Conservation (phyloP, 306 rosid species). For the Mucuna pruriens region DNA sequence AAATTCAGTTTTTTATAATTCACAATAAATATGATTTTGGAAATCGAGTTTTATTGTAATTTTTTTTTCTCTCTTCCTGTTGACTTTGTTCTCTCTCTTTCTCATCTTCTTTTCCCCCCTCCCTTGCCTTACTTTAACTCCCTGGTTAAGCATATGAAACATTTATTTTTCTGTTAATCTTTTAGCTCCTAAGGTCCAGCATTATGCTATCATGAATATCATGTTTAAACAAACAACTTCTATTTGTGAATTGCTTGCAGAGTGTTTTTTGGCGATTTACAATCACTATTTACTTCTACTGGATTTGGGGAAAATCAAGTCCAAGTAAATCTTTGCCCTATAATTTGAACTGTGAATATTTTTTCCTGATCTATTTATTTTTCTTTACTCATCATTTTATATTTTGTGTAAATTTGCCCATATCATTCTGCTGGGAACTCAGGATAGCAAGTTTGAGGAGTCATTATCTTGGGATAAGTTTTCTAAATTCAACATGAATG, state of each 20-base stretch:
- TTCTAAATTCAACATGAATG: constrained; percentile 60
- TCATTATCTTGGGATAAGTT: constrained; percentile 66
- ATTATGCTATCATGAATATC: not conserved
- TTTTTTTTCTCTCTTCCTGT: not conserved
- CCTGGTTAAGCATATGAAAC: constrained; percentile 24
- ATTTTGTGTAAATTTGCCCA: constrained; percentile 31
- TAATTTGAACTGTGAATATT: constrained; percentile 30
- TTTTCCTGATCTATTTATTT: constrained; percentile 29
- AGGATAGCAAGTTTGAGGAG: constrained; percentile 62
- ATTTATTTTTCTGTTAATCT: constrained; percentile 21
- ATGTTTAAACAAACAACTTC: constrained; percentile 29
- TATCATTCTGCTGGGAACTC: constrained; percentile 49
- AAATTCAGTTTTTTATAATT: not conserved
- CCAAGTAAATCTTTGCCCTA: constrained; percentile 60
- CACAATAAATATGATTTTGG: constrained; percentile 7
- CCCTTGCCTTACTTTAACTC: not conserved
- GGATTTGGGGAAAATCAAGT: constrained; percentile 63
- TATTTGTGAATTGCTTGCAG: constrained; percentile 50
- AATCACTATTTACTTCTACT: constrained; percentile 52
- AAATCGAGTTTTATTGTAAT: not conserved
- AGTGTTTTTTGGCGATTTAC: constrained; percentile 73
- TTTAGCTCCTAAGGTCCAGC: constrained; percentile 29
- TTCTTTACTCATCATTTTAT: constrained; percentile 29
- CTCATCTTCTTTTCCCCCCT: not conserved
- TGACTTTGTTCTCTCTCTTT: not conserved